Percentiles rank a stretch among this genome's conserved stretches.
Conservation (phyloP, 2,329 filamentous ascomycete species). For the Ambrosiella xylebori region DNA sequence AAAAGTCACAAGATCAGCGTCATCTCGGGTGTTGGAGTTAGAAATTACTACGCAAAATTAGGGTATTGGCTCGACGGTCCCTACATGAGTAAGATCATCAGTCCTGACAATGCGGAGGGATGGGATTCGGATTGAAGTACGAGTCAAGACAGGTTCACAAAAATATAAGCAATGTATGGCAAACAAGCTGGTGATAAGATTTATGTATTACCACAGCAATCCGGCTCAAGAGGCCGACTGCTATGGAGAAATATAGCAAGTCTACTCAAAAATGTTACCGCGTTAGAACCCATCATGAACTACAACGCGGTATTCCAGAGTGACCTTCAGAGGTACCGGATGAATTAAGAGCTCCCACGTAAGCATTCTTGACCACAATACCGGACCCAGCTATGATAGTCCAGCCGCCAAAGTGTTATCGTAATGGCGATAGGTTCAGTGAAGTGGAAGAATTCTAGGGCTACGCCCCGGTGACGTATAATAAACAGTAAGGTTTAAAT, state of each 20-base stretch:
- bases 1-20: slow-evolving; percentile 88
- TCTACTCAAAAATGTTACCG: no score
- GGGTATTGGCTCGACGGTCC: slow-evolving; percentile 89
- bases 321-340: no score
- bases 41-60: slow-evolving; percentile 85
- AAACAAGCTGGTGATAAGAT: background rate
- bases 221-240: no score
- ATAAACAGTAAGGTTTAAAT: slow-evolving; percentile 1
- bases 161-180: slow-evolving; percentile 10
- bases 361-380: no score
- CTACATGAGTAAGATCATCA: slow-evolving; percentile 46
- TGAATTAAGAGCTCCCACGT: no score
- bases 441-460: background rate
- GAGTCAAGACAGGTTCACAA: background rate
- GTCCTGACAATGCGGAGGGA: background rate
- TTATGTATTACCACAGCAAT: background rate
- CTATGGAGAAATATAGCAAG: no score
- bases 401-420: no score
- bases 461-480: slow-evolving; percentile 1
- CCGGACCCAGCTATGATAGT: no score
- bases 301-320: no score
- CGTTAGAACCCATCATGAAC: no score
- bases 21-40: slow-evolving; percentile 91
- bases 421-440: background rate
- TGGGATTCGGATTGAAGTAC: slow-evolving; percentile 2